These are phyloP conservation scores for Porcisia deanei DNA, from an alignment of 208 protist species.

Conservation along the genomic window DNA sequence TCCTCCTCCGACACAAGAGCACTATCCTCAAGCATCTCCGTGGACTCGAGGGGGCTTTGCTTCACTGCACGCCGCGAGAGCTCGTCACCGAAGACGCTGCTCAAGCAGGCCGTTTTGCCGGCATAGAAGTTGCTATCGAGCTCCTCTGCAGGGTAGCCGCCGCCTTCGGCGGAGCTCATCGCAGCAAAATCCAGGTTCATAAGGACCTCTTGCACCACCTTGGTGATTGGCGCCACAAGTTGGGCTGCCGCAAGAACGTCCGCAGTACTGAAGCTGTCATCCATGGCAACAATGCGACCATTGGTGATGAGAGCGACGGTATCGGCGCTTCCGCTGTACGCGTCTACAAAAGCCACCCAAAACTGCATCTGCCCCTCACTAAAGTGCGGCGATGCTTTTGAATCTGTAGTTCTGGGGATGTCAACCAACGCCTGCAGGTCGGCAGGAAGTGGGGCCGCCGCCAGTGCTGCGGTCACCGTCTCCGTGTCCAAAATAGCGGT, in stretches of 20 bases:
- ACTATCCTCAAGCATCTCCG: slow-evolving; percentile 10
- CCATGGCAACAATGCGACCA: slow-evolving; percentile 47
- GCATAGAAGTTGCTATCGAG: slow-evolving; percentile 46
- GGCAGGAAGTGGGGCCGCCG: slow-evolving; percentile 3
- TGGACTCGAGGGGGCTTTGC: not conserved
- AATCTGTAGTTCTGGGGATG: not conserved
- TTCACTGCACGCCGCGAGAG: not conserved
- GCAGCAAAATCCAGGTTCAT: slow-evolving; percentile 39
- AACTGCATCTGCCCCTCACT: not conserved
- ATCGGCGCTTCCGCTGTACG: not conserved
- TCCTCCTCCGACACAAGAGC: slow-evolving; percentile 8
- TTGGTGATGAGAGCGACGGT: slow-evolving; percentile 37
- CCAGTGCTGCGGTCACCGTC: slow-evolving; percentile 14
- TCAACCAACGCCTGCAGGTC: slow-evolving; percentile 9
- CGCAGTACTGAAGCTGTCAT: slow-evolving; percentile 33
- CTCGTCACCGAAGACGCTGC: slow-evolving; percentile 20
- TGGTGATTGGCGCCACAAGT: slow-evolving; percentile 27
- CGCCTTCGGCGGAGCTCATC: slow-evolving; percentile 18
- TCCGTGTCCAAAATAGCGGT: not conserved
- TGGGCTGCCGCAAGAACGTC: slow-evolving; percentile 37
- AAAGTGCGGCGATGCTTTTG: not conserved
- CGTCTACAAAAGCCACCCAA: slow-evolving; percentile 4
- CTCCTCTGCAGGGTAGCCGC: slow-evolving; percentile 29
- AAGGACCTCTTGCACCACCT: slow-evolving; percentile 24
- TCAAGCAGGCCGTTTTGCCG: slow-evolving; percentile 41